These are phyloP conservation scores for Eucalyptus shirleyi DNA, from an alignment of 345 rosid genomes.

Conservation along the genomic window DNA sequence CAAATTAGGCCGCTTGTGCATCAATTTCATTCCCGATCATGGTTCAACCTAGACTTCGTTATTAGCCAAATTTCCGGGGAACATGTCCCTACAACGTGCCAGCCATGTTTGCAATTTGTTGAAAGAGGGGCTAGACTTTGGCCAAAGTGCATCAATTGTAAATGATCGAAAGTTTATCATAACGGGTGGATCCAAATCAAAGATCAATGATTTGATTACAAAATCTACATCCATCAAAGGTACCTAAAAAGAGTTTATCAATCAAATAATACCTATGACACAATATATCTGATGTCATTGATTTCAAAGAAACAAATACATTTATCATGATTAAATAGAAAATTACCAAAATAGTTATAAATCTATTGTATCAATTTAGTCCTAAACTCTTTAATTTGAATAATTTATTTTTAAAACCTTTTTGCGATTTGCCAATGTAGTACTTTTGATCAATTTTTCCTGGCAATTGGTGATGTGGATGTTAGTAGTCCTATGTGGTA, in stretches of 20 bases:
- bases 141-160: not conserved
- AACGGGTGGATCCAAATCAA: not conserved
- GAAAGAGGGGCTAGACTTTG: not conserved
- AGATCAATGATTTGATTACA: not conserved
- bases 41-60: no score
- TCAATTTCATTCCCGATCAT: not conserved
- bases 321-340: not conserved
- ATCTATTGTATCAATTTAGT: no score
- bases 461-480: no score
- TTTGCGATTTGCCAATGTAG: no score
- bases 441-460: no score
- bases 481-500: fast-evolving
- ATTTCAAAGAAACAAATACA: not conserved
- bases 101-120: not conserved
- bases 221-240: not conserved
- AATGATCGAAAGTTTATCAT: not conserved
- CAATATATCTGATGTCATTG: not conserved
- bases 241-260: not conserved
- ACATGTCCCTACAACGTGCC: not conserved
- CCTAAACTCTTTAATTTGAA: no score
- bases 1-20: not conserved
- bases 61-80: no score
- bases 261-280: not conserved
- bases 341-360: no score
- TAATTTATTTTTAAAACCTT: no score